phyloP scores from a whole-genome alignment of 805 yeast species.

The Yamadazyma endophytica region DNA sequence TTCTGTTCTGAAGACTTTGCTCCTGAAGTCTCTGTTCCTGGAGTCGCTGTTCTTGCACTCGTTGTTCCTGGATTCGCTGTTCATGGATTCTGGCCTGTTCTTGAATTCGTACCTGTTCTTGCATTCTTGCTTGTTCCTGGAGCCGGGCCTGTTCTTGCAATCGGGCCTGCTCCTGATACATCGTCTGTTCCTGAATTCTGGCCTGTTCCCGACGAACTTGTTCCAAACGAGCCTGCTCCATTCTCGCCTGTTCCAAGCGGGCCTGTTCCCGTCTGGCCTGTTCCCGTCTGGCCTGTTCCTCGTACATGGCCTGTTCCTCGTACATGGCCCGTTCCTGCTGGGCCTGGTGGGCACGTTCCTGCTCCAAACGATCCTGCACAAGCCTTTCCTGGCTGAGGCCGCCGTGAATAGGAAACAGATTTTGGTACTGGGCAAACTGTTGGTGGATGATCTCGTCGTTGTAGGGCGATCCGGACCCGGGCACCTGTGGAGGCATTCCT shows the following conservation, averaged over 20 bases:
- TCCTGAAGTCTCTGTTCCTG: background rate
- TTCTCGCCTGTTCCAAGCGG: background rate
- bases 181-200: background rate
- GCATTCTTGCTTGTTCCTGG: slow-evolving; percentile 9
- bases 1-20: background rate
- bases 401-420: too few species aligned
- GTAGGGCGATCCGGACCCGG: slow-evolving; percentile 3
- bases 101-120: slow-evolving; percentile 4
- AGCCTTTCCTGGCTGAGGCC: background rate
- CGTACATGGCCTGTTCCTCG: background rate
- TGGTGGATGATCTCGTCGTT: slow-evolving; percentile 13
- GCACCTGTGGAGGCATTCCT: slow-evolving; percentile 3
- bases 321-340: slow-evolving; percentile 1
- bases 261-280: background rate
- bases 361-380: too few species aligned
- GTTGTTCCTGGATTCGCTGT: background rate
- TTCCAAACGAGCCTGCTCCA: background rate
- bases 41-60: background rate
- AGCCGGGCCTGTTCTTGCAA: slow-evolving; percentile 3
- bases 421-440: slow-evolving; percentile 12
- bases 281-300: background rate
- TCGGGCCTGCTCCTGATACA: slow-evolving; percentile 8
- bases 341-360: slow-evolving; percentile 9
- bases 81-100: background rate
- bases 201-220: background rate